Evolutionary conservation across 257 asterid species (phyloP).

Genomic region (Jacaranda copaia): DNA sequence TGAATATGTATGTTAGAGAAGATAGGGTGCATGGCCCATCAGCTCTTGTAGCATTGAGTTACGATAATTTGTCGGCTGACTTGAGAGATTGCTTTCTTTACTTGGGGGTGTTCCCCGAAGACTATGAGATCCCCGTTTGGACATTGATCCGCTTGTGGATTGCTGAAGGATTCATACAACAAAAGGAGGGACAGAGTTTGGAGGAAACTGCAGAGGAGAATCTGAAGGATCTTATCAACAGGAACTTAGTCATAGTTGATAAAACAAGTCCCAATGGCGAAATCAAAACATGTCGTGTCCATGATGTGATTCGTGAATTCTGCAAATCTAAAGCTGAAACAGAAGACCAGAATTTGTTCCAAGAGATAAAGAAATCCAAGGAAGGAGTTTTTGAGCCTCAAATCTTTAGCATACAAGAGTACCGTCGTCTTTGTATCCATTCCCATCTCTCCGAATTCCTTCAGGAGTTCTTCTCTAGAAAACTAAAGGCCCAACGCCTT

Average conservation of each 20-base stretch:
- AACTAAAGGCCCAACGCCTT: slow-evolving; percentile 30
- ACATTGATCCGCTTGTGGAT: slow-evolving; percentile 54
- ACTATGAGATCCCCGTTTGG: slow-evolving; percentile 15
- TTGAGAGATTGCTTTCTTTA: slow-evolving; percentile 55
- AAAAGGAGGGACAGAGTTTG: not conserved
- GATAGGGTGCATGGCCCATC: slow-evolving; percentile 3
- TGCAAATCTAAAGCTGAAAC: slow-evolving; percentile 45
- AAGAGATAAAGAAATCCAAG: slow-evolving; percentile 40
- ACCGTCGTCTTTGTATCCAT: slow-evolving; percentile 49
- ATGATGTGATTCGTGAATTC: slow-evolving; percentile 48
- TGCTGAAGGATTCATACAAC: slow-evolving; percentile 56
- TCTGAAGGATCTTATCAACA: too few species aligned
- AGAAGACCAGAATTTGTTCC: slow-evolving; percentile 40
- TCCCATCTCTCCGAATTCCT: slow-evolving; percentile 36
- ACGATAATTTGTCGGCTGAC: slow-evolving; percentile 43
- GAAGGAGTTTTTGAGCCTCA: slow-evolving; percentile 9
- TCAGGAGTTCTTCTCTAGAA: slow-evolving; percentile 9
- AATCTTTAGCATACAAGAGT: slow-evolving; percentile 1
- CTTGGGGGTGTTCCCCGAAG: slow-evolving; percentile 46
- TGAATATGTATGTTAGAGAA: not conserved
- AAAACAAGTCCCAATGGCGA: slow-evolving; percentile 39
- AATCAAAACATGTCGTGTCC: slow-evolving; percentile 51
- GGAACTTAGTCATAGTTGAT: not conserved
- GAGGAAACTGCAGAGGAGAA: too few species aligned
- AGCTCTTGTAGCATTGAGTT: slow-evolving; percentile 42